phyloP scores from a whole-genome alignment of 768 basidiomycete species.

The Russula brevipes region DNA sequence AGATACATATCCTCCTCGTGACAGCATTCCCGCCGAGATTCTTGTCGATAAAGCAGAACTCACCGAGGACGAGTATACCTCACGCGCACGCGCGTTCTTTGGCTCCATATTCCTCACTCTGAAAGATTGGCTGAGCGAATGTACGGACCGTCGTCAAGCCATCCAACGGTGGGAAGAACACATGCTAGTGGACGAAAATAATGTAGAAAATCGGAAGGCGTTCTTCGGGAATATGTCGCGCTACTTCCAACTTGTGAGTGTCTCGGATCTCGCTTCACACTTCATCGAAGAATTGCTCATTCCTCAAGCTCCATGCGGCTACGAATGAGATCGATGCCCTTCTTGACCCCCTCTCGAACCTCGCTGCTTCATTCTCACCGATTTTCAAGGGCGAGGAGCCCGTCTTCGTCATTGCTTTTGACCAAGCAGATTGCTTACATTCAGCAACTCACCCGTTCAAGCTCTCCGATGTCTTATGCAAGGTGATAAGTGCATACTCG shows the following conservation, averaged over 20 bases:
- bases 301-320: not conserved
- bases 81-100: not conserved
- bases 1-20: not conserved
- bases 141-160: not conserved
- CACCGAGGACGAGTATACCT: not conserved
- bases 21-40: not conserved
- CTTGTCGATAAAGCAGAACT: not conserved
- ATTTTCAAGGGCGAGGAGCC: not conserved
- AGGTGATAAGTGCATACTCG: not conserved
- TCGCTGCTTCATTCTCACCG: not conserved
- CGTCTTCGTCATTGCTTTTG: not conserved
- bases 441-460: not conserved
- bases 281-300: not conserved
- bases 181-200: not conserved
- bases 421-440: not conserved
- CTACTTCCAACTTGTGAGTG: not conserved
- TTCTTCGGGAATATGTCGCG: not conserved
- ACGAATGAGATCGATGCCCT: constrained; percentile 1
- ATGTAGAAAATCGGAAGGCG: not conserved
- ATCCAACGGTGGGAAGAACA: not conserved
- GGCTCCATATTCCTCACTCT: not conserved
- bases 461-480: not conserved
- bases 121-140: not conserved
- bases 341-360: not conserved
- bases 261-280: too few species aligned